phyloP scores from a whole-genome alignment of 257 asterid species.

The Anisodus tanguticus region DNA sequence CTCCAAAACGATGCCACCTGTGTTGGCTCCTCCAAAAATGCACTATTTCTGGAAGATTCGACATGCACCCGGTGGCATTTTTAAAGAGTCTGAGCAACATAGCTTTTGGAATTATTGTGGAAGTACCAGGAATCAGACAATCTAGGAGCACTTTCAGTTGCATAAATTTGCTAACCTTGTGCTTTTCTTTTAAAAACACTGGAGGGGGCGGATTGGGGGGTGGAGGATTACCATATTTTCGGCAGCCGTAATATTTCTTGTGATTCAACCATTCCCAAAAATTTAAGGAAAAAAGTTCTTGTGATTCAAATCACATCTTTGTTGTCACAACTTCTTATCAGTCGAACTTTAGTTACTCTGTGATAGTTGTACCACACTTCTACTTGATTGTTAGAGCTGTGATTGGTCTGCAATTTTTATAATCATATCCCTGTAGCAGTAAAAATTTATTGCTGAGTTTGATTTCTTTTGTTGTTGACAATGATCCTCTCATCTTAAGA shows the following conservation, averaged over 20 bases:
- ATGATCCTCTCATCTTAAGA: background rate
- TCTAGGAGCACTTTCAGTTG: background rate
- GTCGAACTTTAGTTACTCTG: background rate
- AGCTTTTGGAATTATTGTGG: background rate
- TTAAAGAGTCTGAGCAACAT: too few species aligned
- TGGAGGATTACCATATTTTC: background rate
- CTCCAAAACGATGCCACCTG: too few species aligned
- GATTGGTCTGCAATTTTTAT: background rate
- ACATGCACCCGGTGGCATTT: too few species aligned
- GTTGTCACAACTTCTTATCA: slow-evolving; percentile 5
- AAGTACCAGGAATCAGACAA: background rate
- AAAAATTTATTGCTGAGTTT: background rate
- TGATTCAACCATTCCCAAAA: background rate
- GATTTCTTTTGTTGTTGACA: background rate
- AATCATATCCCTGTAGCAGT: background rate
- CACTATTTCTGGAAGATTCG: too few species aligned
- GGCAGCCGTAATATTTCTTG: background rate
- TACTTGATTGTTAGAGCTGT: slow-evolving; percentile 16
- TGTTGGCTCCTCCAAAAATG: too few species aligned
- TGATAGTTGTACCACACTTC: background rate
- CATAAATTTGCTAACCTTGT: background rate
- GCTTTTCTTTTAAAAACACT: slow-evolving; percentile 1
- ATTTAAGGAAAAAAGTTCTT: background rate
- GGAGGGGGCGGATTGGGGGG: background rate
- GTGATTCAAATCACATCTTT: background rate